Base-by-base conservation (phyloP, 139 green algal genomes). In the Zygnema circumcarinatum region DNA sequence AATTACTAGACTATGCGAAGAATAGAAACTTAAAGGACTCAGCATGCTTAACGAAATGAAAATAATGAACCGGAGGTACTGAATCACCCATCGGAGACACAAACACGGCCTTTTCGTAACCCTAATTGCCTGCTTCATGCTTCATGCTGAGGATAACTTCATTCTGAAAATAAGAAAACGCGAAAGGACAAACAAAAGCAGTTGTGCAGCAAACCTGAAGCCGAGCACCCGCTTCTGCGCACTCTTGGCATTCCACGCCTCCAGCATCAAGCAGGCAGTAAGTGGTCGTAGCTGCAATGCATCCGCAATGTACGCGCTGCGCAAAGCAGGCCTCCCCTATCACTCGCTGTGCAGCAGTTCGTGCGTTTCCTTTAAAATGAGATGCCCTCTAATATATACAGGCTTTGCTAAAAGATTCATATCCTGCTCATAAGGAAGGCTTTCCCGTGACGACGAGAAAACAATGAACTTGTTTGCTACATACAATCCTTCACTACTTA, bases 241-340 rank as follows among this genome's bases (percentile, higher is more conserved):
- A 78, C 35, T 3, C 36, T 3, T 25, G 69, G 36, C 69, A 78
- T 16, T 78, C 69, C 36, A 78, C 36, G 16, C 69, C 69, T 41
- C 69, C 69, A 78, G 69, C 36, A 41, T 78, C 69, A 3, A 78
- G 7, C 35, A 78, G 16, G 16, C 16, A 78, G 16, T 52, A 78
- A 11, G 69, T 78, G 7, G 7, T 78, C 3, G 16, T 39, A 20
- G 69, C 7, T 52, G 16, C 69, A 20, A 78, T 78, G 69, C 69
- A 78, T 7, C 69, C 69, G 16, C 69, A 78, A 78, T 78, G 69
- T 16, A 78, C 3, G 7, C 16, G 69, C 69, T 78, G 69, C 36
- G 11, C 3, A 41, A 39, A 7, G 16, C 11, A 39, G 16, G 7
- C 3, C 7, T 20, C 16, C 16, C 47, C 47, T 25, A 25, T 62